Evolutionary conservation across 495 filamentous ascomycete genomes (phyloP), one percentile per base, ranked within the genome.

Genomic region (Penicillium crystallinum): DNA sequence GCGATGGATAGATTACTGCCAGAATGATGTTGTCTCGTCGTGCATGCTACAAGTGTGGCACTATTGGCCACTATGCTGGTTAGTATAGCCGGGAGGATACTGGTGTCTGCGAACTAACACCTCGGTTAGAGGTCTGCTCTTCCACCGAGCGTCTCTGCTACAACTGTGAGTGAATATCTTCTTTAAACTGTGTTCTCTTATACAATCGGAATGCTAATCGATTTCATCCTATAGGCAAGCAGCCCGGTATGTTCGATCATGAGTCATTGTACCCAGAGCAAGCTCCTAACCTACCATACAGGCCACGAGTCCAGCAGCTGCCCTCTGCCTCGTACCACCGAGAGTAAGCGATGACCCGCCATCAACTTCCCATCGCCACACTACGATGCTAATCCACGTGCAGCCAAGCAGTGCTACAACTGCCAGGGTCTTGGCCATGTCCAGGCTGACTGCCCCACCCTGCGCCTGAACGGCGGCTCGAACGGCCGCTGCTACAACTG

Each of bases 41-140:
- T 72, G 95, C 92, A 56, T 99, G 95, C 84, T 99, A 97, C 82
- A 99, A 99, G 79, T 99, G 95, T 80, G 95, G 95, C 74, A 96
- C 96, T 66, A 91, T 99, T 68, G 93, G 93, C 72, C 93, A 99
- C 77, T 97, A 95, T 69, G 93, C 93, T 61, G 82, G 82, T 86
- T 71, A 72, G 81, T 76, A 58, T 50, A 51, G 31, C 47, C 42
- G 30, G 36, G 12, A 33, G 50, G 41, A 42, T 1, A 27, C 12
- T 27, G n/a, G 17, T n/a, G 10, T 10, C 19, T 17, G 34, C 14
- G 27, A 21, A 50, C 54, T 58, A 56, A 63, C 36, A 19, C 54
- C 30, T 37, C 29, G 49, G 14, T n/a, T 63, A 84, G 93, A 99
- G 80, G 90, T 92, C 56, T 99, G 93, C 84, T 89, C 91, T 48